Conservation (phyloP, 164 flowering plant species). For the Umbilicus rupestris region DNA sequence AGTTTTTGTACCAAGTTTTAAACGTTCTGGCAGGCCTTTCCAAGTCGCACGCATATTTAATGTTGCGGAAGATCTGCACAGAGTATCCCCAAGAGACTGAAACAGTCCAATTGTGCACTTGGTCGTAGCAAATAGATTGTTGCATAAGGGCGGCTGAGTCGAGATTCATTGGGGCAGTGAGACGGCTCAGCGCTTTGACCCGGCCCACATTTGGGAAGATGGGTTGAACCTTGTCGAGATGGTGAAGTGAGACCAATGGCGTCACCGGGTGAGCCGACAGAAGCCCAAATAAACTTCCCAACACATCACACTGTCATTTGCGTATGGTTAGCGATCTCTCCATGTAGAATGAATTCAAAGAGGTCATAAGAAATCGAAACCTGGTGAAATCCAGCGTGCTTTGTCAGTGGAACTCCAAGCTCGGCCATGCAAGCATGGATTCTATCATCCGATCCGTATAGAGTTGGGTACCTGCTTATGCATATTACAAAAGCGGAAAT, state of each 20-base stretch:
- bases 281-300: constrained; percentile 6
- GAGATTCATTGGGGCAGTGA: background rate
- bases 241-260: constrained; percentile 14
- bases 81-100: constrained; percentile 12
- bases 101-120: background rate
- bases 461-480: constrained; percentile 42
- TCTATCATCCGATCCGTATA: constrained; percentile 69
- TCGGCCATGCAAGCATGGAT: constrained; percentile 78
- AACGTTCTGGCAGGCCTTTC: constrained; percentile 11
- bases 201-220: constrained; percentile 8
- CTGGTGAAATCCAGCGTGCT: constrained; percentile 64
- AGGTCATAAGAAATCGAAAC: constrained; percentile 13
- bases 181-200: background rate
- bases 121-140: constrained; percentile 13
- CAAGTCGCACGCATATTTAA: background rate
- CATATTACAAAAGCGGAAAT: too few relatives aligned
- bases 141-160: constrained; percentile 9
- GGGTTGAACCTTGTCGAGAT: constrained; percentile 10
- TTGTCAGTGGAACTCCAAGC: constrained; percentile 81
- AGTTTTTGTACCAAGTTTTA: constrained; percentile 6
- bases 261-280: constrained; percentile 13
- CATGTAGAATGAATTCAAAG: too few relatives aligned
- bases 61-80: background rate
- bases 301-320: constrained; percentile 5
- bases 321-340: too few relatives aligned